Percentiles rank a stretch among this genome's conserved stretches.
phyloP scores from a whole-genome alignment of 1,139 yeast species.

The Pichia cactophila region DNA sequence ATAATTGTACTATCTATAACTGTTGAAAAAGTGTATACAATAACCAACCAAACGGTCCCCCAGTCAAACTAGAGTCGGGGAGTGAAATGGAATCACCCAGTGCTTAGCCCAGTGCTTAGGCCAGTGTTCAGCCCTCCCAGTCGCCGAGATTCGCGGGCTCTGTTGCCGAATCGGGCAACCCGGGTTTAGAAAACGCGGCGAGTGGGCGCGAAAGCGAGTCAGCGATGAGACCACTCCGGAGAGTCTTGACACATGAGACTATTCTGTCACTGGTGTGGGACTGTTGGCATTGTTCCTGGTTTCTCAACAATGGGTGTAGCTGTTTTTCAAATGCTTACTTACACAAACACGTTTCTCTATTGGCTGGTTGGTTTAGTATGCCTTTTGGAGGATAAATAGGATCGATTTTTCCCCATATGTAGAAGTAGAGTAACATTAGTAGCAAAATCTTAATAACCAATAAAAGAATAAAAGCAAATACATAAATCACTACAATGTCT shows the following conservation, averaged over 20 bases:
- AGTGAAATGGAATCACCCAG: too few species aligned
- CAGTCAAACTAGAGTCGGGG: too few species aligned
- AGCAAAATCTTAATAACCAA: too few species aligned
- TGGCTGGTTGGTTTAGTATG: background rate
- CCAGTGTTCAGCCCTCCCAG: background rate
- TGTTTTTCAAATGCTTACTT: too few species aligned
- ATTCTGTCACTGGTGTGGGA: too few species aligned
- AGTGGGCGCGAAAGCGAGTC: background rate
- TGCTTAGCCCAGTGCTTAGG: too few species aligned
- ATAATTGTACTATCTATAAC: too few species aligned
- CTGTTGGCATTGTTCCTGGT: background rate
- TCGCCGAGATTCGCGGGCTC: background rate
- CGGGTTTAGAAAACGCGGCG: background rate
- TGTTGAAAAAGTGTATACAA: too few species aligned
- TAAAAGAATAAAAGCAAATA: too few species aligned
- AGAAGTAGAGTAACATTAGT: too few species aligned
- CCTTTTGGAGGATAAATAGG: background rate
- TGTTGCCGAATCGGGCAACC: background rate
- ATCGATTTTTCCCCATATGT: background rate
- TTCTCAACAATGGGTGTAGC: background rate
- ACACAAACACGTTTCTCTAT: background rate
- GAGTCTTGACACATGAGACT: too few species aligned
- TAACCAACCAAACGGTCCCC: too few species aligned
- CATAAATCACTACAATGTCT: slow-evolving; percentile 1
- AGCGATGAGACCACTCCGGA: background rate